These are phyloP conservation scores for Paxillus ammoniavirescens DNA, from an alignment of 768 basidiomycete genomes.

Conservation along the genomic window DNA sequence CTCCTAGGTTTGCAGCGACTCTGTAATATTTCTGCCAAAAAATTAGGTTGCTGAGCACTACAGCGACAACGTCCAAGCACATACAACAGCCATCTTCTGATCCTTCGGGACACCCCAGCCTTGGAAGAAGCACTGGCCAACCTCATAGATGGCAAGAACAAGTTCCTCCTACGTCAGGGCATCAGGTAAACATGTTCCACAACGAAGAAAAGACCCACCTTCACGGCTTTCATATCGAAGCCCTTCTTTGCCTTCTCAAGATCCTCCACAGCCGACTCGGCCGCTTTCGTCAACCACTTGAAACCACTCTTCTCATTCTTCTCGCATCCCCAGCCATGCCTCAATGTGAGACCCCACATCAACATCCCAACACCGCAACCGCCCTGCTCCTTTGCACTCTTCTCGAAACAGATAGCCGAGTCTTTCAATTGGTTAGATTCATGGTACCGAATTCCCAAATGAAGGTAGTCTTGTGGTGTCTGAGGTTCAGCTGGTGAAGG, in stretches of 20 bases:
- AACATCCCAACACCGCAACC: constrained; percentile 90
- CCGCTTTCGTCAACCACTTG: constrained; percentile 79
- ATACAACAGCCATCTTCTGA: constrained; percentile 84
- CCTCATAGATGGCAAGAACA: constrained; percentile 87
- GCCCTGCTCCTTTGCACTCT: constrained; percentile 67
- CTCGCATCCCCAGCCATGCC: constrained; percentile 86
- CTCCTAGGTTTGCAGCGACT: constrained; percentile 81
- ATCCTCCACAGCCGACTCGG: constrained; percentile 76
- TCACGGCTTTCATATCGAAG: constrained; percentile 52
- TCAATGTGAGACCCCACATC: constrained; percentile 84
- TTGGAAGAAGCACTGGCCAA: constrained; percentile 89
- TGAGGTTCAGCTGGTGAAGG: constrained; percentile 19
- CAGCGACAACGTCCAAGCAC: constrained; percentile 26
- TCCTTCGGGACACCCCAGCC: constrained; percentile 89
- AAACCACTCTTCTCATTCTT: constrained; percentile 81
- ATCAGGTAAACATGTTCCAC: not conserved
- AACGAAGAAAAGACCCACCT: constrained; percentile 34
- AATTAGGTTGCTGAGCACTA: not conserved
- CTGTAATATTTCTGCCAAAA: constrained; percentile 69
- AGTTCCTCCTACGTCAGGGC: constrained; percentile 58
- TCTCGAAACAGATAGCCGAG: constrained; percentile 73
- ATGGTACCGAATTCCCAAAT: constrained; percentile 76
- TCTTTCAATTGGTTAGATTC: constrained; percentile 69
- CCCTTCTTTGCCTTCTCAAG: constrained; percentile 62
- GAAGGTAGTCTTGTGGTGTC: constrained; percentile 67